phyloP scores from a whole-genome alignment of 2,329 filamentous ascomycete species.

The Claviceps capensis region DNA sequence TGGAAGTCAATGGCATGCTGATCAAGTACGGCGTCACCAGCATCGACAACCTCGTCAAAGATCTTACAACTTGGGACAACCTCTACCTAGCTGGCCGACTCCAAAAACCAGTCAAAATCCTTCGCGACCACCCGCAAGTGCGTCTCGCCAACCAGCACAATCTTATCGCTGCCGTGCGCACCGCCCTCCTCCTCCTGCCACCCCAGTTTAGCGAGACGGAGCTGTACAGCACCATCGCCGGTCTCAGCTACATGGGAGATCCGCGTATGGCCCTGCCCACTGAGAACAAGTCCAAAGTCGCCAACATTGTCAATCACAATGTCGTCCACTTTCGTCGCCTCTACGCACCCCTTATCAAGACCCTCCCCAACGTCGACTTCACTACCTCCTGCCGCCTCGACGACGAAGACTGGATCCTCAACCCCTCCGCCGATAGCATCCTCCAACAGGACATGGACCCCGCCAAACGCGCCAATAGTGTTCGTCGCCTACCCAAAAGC shows the following conservation, averaged over 20 bases:
- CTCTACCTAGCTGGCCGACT: constrained; percentile 91
- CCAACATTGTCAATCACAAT: constrained; percentile 88
- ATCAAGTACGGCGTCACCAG: constrained; percentile 98
- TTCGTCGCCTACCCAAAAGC: constrained; percentile 70
- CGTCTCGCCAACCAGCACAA: constrained; percentile 94
- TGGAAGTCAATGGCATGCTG: constrained; percentile 85
- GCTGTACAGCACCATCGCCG: constrained; percentile 81
- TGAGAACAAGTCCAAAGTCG: constrained; percentile 84
- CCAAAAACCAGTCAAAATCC: constrained; percentile 95
- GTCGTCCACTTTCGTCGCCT: constrained; percentile 81
- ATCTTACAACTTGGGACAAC: constrained; percentile 84
- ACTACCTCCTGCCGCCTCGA: constrained; percentile 35
- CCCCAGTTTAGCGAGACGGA: constrained; percentile 73
- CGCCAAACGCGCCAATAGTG: constrained; percentile 85
- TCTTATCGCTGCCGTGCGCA: constrained; percentile 78
- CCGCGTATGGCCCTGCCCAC: constrained; percentile 87
- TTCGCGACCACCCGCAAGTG: constrained; percentile 84
- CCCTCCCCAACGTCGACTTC: constrained; percentile 78
- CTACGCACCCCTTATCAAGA: constrained; percentile 79
- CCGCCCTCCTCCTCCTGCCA: constrained; percentile 75
- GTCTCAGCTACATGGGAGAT: constrained; percentile 88
- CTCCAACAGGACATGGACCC: constrained; percentile 89
- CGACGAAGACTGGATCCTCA: constrained; percentile 26
- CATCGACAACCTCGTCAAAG: constrained; percentile 72
- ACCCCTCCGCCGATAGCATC: constrained; percentile 44